Base-by-base conservation (phyloP, 2,329 filamentous ascomycete genomes). In the Gnomoniopsis smithogilvyi region DNA sequence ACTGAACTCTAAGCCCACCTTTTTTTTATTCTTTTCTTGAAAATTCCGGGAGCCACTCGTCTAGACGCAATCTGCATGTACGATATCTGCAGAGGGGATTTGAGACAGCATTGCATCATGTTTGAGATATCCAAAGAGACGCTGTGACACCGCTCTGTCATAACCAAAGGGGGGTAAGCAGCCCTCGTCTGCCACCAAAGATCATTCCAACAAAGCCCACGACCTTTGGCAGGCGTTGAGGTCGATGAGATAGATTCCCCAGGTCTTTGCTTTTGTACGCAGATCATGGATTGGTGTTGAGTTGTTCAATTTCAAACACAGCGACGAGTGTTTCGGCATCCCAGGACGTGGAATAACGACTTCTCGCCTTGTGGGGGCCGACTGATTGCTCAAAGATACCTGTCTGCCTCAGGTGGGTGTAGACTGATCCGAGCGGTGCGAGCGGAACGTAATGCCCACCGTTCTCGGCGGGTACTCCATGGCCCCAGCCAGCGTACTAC, bases 71-170 rank as follows among this genome's bases (percentile, higher is more conserved):
- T 30, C 26, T 30, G 8, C 4, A 52, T 34, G 21, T 14, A 24
- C 6, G 14, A 15, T 38, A 61, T 45, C 33, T 51, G 54, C 26
- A 54, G 45, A 51, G 21, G n/a, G 30, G 41, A 33, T 34, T 51
- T 49, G 50, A 58, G 56, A 53, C 56, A 58, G 43, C 50, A 53
- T 58, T 47, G 41, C 51, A 36, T 48, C 38, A 26, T 53, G 38
- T 41, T 33, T 53, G 51, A n/a, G 21, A 30, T 24, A 17, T 46
- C 45, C 49, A 17, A n/a, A 34, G n/a, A 17, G 46, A 43, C 34
- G 51, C 46, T 8, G 51, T 54, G 46, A 51, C 51, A 59, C 57
- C 46, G 55, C 26, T 50, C 45, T 54, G 46, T 49, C 56, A 43
- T 36, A 54, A 30, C 56, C 36, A 22, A 19, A n/a, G 7, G 43